These are phyloP conservation scores for Xylaria digitata DNA, from an alignment of 2,329 filamentous ascomycete species.

Conservation along the genomic window DNA sequence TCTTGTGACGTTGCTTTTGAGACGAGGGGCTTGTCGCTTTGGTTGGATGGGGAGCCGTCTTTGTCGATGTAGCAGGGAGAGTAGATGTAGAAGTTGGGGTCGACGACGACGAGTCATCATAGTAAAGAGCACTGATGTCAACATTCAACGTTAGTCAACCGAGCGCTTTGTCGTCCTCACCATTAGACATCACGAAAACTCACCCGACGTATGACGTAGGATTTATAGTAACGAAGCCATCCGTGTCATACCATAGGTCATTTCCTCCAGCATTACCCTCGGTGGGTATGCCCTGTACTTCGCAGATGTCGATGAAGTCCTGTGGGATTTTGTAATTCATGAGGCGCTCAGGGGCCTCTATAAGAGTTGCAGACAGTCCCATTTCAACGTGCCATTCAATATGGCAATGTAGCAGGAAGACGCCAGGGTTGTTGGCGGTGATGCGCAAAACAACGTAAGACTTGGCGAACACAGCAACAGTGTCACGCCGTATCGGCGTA, in stretches of 20 bases:
- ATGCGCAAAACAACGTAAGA: constrained; percentile 65
- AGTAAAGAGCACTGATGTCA: constrained; percentile 27
- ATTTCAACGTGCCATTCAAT: constrained; percentile 72
- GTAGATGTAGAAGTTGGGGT: constrained; percentile 10
- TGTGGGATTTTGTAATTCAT: constrained; percentile 65
- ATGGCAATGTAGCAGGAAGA: constrained; percentile 69
- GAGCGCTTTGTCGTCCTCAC: not conserved
- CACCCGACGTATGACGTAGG: constrained; percentile 46
- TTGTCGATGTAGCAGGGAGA: not conserved
- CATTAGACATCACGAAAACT: constrained; percentile 26
- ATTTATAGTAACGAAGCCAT: constrained; percentile 48
- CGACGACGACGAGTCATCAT: not conserved
- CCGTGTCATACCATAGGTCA: constrained; percentile 43
- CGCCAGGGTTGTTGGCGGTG: constrained; percentile 63
- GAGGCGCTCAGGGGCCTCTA: constrained; percentile 70
- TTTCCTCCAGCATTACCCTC: constrained; percentile 74
- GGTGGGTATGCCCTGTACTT: constrained; percentile 59
- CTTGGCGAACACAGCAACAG: constrained; percentile 53
- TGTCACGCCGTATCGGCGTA: constrained; percentile 54
- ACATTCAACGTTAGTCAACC: constrained; percentile 17
- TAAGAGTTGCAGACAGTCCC: constrained; percentile 65
- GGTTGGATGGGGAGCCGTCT: not conserved
- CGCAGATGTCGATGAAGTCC: constrained; percentile 64
- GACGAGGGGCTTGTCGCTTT: not conserved
- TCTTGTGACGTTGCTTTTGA: constrained; percentile 13